phyloP scores from a whole-genome alignment of 2,329 filamentous ascomycete genomes.

The Fusarium redolens region DNA sequence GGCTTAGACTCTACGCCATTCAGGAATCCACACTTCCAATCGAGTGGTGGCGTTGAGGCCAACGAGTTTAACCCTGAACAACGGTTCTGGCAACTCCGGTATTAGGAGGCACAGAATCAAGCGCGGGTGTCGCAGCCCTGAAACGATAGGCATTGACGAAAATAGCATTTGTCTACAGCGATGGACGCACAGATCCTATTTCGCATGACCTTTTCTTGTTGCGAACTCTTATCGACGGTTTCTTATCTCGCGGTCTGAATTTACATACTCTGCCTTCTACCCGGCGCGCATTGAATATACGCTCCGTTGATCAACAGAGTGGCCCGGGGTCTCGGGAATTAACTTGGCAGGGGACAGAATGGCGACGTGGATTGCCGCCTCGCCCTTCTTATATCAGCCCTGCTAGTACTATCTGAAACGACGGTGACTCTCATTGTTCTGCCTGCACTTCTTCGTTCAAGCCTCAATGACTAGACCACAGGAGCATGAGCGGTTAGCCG shows the following conservation, averaged over 20 bases:
- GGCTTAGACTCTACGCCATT: constrained; percentile 13
- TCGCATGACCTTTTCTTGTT: not conserved
- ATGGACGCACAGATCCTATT: not conserved
- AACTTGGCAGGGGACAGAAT: constrained; percentile 1
- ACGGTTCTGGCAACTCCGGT: constrained; percentile 30
- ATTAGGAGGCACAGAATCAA: constrained; percentile 21
- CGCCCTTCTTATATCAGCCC: constrained; percentile 18
- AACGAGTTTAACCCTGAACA: constrained; percentile 26
- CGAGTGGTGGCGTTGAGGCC: constrained; percentile 16
- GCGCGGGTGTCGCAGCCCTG: constrained; percentile 35
- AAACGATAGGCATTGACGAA: constrained; percentile 37
- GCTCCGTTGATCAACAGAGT: constrained; percentile 5
- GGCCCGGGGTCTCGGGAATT: not conserved
- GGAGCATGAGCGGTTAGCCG: not conserved
- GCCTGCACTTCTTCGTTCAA: constrained; percentile 4
- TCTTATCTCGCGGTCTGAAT: not conserved
- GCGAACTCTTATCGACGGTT: not conserved
- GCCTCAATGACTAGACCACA: not conserved
- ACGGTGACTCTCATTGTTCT: constrained; percentile 10
- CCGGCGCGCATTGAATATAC: not conserved
- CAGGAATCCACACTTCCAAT: constrained; percentile 9
- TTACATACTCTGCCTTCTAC: constrained; percentile 1
- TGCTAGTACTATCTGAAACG: constrained; percentile 36
- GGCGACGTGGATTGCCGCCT: constrained; percentile 27
- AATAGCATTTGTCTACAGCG: constrained; percentile 28